Evolutionary conservation across 768 basidiomycete genomes (phyloP), one percentile per base, ranked within the genome.

Genomic region (Calocybe gangraenosa): DNA sequence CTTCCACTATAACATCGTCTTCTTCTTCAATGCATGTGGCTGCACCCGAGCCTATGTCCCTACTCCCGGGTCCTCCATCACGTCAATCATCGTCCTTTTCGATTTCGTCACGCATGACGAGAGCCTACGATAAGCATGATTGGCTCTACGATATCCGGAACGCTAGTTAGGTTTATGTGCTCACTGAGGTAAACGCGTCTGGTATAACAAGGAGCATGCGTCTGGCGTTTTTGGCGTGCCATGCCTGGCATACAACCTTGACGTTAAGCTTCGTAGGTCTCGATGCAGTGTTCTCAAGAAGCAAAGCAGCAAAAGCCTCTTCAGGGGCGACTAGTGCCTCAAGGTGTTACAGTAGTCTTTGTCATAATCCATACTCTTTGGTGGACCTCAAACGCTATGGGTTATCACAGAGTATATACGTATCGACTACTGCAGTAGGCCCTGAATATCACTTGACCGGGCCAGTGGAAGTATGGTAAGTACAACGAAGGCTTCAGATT

Each of bases 51-150:
- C 17, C 52, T 56, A 23, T 51, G 38, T 64, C 57, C 40, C 64
- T 47, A 42, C 60, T 64, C 33, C 61, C 61, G 10, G 62, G 55
- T 21, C 65, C 65, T 25, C 66, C 67, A 51, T 71, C 67, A 18
- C 69, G 63, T 28, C 71, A 60, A 14, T 76, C 76, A 36, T 87
- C 85, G 19, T 84, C 89, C 92, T 92, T 59, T 93, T 92, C 42
- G 96, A 65, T 54, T 91, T 83, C 17, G 89, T 79, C 14, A 94
- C 51, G 48, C 94, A 93, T n/a, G n/a, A 39, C 94, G 82, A n/a
- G 91, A 94, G 2, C 94, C 94, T 8, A 96, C 94, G 44, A 97
- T 95, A 23, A 92, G 71, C 89, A 96, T 93, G 7, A 80, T 81
- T 1, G 94, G 94, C 46, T 97, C 94, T 18, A 95, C 84, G 42